These are phyloP conservation scores for Anethum foeniculum DNA, from an alignment of 140 eudicot genomes.

Conservation along the genomic window DNA sequence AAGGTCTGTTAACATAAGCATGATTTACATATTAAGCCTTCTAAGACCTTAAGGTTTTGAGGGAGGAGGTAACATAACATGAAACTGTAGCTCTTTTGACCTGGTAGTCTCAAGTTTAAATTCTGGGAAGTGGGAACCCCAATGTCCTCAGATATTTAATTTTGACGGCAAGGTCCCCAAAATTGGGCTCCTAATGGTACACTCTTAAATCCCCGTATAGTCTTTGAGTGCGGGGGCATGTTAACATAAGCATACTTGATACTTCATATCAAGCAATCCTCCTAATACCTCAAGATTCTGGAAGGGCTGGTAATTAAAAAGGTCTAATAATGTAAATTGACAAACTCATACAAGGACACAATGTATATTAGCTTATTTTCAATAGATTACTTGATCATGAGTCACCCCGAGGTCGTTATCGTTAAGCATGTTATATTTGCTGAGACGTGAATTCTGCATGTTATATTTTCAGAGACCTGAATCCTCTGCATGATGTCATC, in stretches of 20 bases:
- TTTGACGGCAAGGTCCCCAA: not conserved
- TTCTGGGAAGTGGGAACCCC: not conserved
- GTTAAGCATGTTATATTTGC: not conserved
- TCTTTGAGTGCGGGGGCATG: not conserved
- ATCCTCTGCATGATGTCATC: slow-evolving; percentile 77
- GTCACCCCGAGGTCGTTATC: not conserved
- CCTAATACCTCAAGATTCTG: not conserved
- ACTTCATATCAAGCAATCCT: not conserved
- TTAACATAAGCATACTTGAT: not conserved
- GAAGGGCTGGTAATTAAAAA: not conserved
- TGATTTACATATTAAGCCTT: not conserved
- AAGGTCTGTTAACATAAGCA: not conserved
- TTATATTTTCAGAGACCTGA: slow-evolving; percentile 62
- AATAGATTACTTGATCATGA: not conserved
- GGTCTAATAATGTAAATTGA: not conserved
- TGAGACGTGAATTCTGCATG: slow-evolving; percentile 73
- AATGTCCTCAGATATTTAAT: not conserved
- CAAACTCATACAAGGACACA: not conserved
- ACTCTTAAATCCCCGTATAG: not conserved
- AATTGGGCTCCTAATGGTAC: not conserved
- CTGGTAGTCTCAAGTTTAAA: not conserved
- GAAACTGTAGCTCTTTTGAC: not conserved
- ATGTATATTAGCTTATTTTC: not conserved
- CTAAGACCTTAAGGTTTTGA: not conserved
- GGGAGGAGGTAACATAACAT: not conserved